Evolutionary conservation across 2,329 filamentous ascomycete genomes (phyloP).

Genomic region (Penicillium corylophilum): DNA sequence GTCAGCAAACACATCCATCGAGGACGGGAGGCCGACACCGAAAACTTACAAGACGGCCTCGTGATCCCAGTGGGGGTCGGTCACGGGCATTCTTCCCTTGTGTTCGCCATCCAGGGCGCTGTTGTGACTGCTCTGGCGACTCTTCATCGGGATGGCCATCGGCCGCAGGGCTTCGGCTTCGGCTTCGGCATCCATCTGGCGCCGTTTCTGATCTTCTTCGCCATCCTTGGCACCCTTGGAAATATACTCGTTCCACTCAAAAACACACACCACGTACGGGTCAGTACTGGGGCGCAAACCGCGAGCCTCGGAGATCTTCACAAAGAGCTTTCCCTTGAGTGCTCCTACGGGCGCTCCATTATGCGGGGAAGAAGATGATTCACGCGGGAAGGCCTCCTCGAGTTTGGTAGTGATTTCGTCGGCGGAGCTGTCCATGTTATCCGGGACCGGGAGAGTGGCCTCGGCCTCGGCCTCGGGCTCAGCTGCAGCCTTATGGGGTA

Average conservation of each 20-base stretch:
- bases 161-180: conserved; percentile 71
- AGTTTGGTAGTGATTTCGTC: conserved; percentile 39
- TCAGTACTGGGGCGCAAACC: conserved; percentile 79
- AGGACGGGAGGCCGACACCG: not conserved
- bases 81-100: conserved; percentile 63
- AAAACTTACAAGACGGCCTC: conserved; percentile 84
- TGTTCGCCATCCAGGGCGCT: conserved; percentile 69
- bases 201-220: conserved; percentile 61
- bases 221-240: conserved; percentile 75
- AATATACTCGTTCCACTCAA: conserved; percentile 94
- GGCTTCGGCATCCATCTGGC: conserved; percentile 55
- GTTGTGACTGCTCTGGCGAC: conserved; percentile 93
- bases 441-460: conserved; percentile 17
- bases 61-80: conserved; percentile 92
- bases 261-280: conserved; percentile 94
- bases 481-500: conserved; percentile 12
- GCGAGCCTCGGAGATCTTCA: conserved; percentile 83
- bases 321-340: conserved; percentile 81
- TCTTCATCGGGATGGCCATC: conserved; percentile 96
- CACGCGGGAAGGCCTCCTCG: conserved; percentile 36
- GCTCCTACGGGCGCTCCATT: conserved; percentile 64
- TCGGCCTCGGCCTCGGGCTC: conserved; percentile 5
- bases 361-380: conserved; percentile 25
- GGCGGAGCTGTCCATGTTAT: conserved; percentile 28
- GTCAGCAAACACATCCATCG: conserved; percentile 26